phyloP scores from a whole-genome alignment of 192 early-diverging fungal genomes.

The Coemansia sp. region DNA sequence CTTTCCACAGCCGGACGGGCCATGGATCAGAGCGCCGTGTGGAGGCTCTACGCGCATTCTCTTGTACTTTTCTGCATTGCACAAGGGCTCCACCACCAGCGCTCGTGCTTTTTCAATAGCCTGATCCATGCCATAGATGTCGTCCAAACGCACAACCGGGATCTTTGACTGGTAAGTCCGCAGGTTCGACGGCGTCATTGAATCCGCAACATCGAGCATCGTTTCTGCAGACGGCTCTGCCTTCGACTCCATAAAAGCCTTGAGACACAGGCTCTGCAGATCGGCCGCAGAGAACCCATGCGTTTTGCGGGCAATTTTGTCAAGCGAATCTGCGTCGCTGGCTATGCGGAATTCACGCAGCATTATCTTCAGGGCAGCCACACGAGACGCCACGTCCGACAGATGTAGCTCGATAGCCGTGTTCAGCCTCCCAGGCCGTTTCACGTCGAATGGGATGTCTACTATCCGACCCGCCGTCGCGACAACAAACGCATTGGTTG shows the following conservation, averaged over 20 bases:
- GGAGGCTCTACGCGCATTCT: slow-evolving; percentile 70
- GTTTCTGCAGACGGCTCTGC: slow-evolving; percentile 27
- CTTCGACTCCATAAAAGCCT: slow-evolving; percentile 47
- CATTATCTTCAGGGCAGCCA: slow-evolving; percentile 40
- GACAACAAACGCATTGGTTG: slow-evolving; percentile 34
- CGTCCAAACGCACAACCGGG: slow-evolving; percentile 62
- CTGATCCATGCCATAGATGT: slow-evolving; percentile 77
- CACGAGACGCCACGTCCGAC: slow-evolving; percentile 22
- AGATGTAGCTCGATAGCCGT: slow-evolving; percentile 34
- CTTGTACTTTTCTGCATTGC: slow-evolving; percentile 42
- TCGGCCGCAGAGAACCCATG: slow-evolving; percentile 81
- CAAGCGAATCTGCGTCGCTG: slow-evolving; percentile 10
- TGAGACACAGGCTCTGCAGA: slow-evolving; percentile 66
- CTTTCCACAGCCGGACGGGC: slow-evolving; percentile 88
- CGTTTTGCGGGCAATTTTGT: slow-evolving; percentile 25
- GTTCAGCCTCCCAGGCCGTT: slow-evolving; percentile 34
- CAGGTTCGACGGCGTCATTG: slow-evolving; percentile 23
- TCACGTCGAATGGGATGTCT: slow-evolving; percentile 33
- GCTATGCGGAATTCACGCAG: slow-evolving; percentile 36
- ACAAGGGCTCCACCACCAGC: slow-evolving; percentile 55
- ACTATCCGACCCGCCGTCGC: slow-evolving; percentile 32
- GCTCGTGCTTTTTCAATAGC: slow-evolving; percentile 60
- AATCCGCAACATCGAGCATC: slow-evolving; percentile 14
- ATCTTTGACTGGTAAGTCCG: slow-evolving; percentile 54
- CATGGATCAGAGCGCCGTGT: slow-evolving; percentile 79